Conservation (phyloP, 257 asterid genomes). For the Craterostigma plantagineum region DNA sequence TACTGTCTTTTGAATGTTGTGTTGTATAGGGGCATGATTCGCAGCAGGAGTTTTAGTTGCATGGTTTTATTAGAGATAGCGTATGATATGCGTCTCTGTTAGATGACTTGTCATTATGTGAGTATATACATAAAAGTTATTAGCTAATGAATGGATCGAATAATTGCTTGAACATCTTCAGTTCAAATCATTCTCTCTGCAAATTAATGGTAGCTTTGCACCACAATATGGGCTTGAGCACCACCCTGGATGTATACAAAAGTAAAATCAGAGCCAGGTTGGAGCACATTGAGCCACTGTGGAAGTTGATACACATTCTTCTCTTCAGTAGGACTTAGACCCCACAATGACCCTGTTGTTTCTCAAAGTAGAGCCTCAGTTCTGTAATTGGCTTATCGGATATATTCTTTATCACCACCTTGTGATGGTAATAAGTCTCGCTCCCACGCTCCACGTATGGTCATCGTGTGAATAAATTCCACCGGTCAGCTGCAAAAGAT, state of each 20-base stretch:
- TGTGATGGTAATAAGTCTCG: constrained; percentile 41
- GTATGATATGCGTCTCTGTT: too few relatives aligned
- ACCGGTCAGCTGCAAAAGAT: constrained; percentile 26
- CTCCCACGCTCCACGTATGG: constrained; percentile 45
- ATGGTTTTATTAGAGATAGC: too few relatives aligned
- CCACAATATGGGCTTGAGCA: constrained; percentile 48
- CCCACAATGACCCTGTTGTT: constrained; percentile 59
- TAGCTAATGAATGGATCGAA: too few relatives aligned
- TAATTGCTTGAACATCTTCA: too few relatives aligned
- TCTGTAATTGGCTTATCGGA: constrained; percentile 35
- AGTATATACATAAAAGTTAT: too few relatives aligned
- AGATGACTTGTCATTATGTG: too few relatives aligned
- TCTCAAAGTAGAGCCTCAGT: constrained; percentile 35
- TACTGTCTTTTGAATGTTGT: too few relatives aligned
- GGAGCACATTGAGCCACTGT: constrained; percentile 28
- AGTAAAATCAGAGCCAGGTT: constrained; percentile 41
- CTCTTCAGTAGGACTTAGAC: constrained; percentile 32
- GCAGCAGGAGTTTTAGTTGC: too few relatives aligned
- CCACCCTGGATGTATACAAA: constrained; percentile 76
- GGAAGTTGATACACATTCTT: constrained; percentile 46
- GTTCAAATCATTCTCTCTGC: background rate
- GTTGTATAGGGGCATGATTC: too few relatives aligned
- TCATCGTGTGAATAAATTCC: constrained; percentile 50
- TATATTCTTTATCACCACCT: constrained; percentile 43
- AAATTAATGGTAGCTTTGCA: constrained; percentile 31